phyloP scores from a whole-genome alignment of 352 stramenopile genomes.

The Phytophthora pini region DNA sequence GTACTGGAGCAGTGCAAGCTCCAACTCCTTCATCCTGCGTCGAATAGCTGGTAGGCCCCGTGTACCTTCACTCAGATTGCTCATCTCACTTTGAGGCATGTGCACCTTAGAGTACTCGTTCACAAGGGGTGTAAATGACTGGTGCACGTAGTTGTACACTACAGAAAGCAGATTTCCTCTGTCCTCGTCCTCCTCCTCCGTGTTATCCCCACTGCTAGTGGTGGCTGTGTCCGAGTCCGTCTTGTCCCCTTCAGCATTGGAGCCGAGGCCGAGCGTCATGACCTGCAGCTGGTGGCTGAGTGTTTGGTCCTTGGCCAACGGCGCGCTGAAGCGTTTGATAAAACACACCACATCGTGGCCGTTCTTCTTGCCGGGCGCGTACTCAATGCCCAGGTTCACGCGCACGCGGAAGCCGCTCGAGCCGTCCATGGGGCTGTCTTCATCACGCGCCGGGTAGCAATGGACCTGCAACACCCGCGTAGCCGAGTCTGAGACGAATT shows the following conservation, averaged over 20 bases:
- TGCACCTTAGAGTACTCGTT: conserved; percentile 89
- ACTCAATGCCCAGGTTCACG: conserved; percentile 85
- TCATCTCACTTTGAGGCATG: conserved; percentile 71
- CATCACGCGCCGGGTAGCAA: conserved; percentile 47
- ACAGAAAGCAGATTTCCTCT: conserved; percentile 77
- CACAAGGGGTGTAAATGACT: conserved; percentile 87
- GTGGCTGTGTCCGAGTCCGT: conserved; percentile 36
- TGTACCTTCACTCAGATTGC: conserved; percentile 68
- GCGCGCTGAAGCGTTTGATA: conserved; percentile 82
- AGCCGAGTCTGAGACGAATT: conserved; percentile 71
- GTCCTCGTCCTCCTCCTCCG: conserved; percentile 71
- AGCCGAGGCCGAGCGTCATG: conserved; percentile 84
- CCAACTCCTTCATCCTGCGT: conserved; percentile 93
- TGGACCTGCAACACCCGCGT: conserved; percentile 81
- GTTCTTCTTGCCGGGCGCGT: conserved; percentile 63
- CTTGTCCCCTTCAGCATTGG: conserved; percentile 37
- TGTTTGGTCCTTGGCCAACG: conserved; percentile 69
- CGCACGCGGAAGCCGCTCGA: conserved; percentile 48
- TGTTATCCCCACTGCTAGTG: conserved; percentile 55
- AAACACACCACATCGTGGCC: conserved; percentile 86
- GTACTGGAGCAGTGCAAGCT: conserved; percentile 94
- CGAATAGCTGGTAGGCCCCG: conserved; percentile 87
- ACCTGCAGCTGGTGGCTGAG: conserved; percentile 88
- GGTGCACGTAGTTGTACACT: conserved; percentile 91
- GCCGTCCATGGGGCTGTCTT: conserved; percentile 35